phyloP scores from a whole-genome alignment of 805 yeast species.

The Pichia heedii region DNA sequence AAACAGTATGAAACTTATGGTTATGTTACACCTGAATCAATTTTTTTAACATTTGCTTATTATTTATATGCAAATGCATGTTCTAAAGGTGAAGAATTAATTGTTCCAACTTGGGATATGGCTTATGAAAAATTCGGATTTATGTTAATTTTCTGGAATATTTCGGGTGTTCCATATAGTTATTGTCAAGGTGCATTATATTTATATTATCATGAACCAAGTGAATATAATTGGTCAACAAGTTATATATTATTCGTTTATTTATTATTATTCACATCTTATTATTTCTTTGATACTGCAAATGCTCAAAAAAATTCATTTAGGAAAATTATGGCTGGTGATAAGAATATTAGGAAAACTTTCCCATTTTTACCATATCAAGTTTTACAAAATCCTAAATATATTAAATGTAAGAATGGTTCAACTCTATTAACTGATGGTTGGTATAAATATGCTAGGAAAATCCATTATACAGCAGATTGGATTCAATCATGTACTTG shows the following conservation, averaged over 20 bases:
- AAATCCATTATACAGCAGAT: conserved; percentile 93
- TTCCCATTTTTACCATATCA: conserved; percentile 92
- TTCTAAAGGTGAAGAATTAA: conserved; percentile 94
- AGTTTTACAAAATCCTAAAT: conserved; percentile 72
- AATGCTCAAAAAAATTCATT: conserved; percentile 94
- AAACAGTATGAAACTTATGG: conserved; percentile 82
- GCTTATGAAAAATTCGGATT: conserved; percentile 99
- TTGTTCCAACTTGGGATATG: conserved; percentile 99
- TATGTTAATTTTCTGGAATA: conserved; percentile 97
- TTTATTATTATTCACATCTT: conserved; percentile 53
- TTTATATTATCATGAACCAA: conserved; percentile 75
- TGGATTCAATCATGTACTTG: conserved; percentile 80
- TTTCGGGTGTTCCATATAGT: conserved; percentile 98
- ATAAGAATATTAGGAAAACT: conserved; percentile 63
- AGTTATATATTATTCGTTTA: conserved; percentile 50
- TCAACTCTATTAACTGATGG: conserved; percentile 83
- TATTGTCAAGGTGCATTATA: conserved; percentile 90
- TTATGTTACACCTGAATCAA: conserved; percentile 64
- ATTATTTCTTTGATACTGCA: conserved; percentile 89
- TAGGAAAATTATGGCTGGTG: conserved; percentile 78
- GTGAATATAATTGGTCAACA: conserved; percentile 68
- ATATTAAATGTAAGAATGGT: conserved; percentile 79
- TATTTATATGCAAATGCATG: conserved; percentile 96
- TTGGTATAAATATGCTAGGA: conserved; percentile 90
- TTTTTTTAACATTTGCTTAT: conserved; percentile 69